Percentiles rank a stretch among this genome's conserved stretches.
These are phyloP conservation scores for Flammula alnicola DNA, from an alignment of 1,284 basidiomycete species.

Conservation along the genomic window DNA sequence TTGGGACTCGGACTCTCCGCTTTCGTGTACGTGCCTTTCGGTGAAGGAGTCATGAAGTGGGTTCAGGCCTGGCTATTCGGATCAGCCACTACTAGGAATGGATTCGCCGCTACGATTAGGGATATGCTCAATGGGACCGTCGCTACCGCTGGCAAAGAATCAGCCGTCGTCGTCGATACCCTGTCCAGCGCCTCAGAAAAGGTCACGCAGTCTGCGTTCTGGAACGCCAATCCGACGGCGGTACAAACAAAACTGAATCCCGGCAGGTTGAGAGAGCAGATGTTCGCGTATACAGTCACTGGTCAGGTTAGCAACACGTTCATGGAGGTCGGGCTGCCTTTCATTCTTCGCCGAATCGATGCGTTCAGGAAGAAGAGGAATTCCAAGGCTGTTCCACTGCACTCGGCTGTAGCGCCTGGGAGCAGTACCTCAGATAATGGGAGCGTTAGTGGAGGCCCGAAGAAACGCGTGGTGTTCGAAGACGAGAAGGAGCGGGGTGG, in stretches of 20 bases:
- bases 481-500: conserved; percentile 65
- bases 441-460: conserved; percentile 36
- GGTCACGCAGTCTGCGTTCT: conserved; percentile 33
- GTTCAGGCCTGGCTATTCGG: conserved; percentile 51
- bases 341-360: conserved; percentile 66
- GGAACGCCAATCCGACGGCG: conserved; percentile 54
- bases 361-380: conserved; percentile 45
- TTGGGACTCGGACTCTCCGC: conserved; percentile 84
- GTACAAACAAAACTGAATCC: conserved; percentile 65
- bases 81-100: conserved; percentile 15
- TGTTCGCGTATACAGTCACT: conserved; percentile 95
- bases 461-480: conserved; percentile 77
- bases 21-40: conserved; percentile 93
- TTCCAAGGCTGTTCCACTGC: conserved; percentile 28
- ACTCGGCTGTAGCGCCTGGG: conserved; percentile 11
- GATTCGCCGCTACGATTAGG: conserved; percentile 22
- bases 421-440: conserved; percentile 22
- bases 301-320: conserved; percentile 88
- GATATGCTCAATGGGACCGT: conserved; percentile 33
- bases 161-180: conserved; percentile 6
- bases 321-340: conserved; percentile 86
- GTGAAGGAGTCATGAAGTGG: conserved; percentile 76
- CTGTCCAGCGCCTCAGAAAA: conserved; percentile 13
- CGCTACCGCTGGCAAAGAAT: conserved; percentile 7
- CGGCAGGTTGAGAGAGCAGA: conserved; percentile 83